A percentile compares a stretch with the other conserved stretches of the same genome.
Conservation (phyloP, 140 eudicot genomes). For the Ambrosia hybrid region DNA sequence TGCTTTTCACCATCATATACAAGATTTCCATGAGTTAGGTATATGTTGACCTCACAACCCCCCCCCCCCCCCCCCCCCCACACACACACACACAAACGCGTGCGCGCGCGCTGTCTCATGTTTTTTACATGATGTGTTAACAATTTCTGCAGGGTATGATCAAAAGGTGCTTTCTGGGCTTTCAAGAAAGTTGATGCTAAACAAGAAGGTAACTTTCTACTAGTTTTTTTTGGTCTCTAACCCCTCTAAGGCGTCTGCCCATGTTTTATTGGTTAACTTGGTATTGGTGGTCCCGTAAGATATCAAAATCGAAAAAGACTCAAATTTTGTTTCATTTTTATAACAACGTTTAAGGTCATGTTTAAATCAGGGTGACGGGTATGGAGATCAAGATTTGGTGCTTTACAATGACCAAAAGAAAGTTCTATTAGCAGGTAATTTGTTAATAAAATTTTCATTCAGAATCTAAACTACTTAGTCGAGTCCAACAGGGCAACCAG, state of each 20-base stretch:
- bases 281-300: not conserved
- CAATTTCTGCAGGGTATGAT: conserved; percentile 30
- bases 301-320: conserved; percentile 8
- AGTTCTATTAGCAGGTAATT: not conserved
- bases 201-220: conserved; percentile 28
- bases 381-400: conserved; percentile 34
- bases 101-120: too few relatives aligned
- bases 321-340: not conserved
- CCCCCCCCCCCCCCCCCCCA: not conserved
- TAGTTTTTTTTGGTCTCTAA: too few relatives aligned
- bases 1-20: conserved; percentile 36
- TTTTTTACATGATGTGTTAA: conserved; percentile 9
- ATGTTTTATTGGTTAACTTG: too few relatives aligned
- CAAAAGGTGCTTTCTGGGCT: conserved; percentile 26
- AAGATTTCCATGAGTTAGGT: conserved; percentile 39
- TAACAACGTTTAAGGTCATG: not conserved
- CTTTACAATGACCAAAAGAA: conserved; percentile 22
- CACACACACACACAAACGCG: too few relatives aligned
- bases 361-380: conserved; percentile 29
- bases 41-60: not conserved
- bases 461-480: too few relatives aligned
- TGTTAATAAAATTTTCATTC: too few relatives aligned
- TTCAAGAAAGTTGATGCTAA: conserved; percentile 60
- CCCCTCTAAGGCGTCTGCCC: too few relatives aligned
- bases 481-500: too few relatives aligned